These are phyloP conservation scores for Linnemannia zychae DNA, from an alignment of 192 early-diverging fungal species.

Conservation along the genomic window DNA sequence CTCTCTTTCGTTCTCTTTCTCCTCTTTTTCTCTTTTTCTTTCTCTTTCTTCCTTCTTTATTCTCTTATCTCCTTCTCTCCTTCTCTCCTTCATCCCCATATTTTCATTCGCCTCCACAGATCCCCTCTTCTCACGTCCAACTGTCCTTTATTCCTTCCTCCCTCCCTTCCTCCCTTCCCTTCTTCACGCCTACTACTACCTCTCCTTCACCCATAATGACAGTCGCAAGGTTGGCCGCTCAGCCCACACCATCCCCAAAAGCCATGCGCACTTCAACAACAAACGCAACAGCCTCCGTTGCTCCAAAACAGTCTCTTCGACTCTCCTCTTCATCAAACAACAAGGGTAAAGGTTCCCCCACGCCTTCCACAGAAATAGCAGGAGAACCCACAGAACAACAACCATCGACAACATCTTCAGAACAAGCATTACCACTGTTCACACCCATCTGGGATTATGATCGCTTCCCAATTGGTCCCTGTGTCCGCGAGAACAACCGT, in stretches of 20 bases:
- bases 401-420: background rate
- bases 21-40: background rate
- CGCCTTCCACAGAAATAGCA: background rate
- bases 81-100: background rate
- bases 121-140: background rate
- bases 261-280: background rate
- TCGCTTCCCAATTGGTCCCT: slow-evolving; percentile 35
- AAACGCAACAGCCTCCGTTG: background rate
- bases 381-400: background rate
- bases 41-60: background rate
- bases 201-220: background rate
- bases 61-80: background rate
- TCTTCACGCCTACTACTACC: background rate
- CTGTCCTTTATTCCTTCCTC: background rate
- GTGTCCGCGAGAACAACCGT: slow-evolving; percentile 14
- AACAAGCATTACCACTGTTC: slow-evolving; percentile 9
- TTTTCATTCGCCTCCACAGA: background rate
- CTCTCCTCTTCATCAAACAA: background rate
- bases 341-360: slow-evolving; percentile 7
- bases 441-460: slow-evolving; percentile 44
- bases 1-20: background rate
- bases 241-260: slow-evolving; percentile 4
- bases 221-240: slow-evolving; percentile 7
- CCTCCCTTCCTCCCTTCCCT: background rate
- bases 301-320: background rate